Conservation (phyloP, 2,329 filamentous ascomycete species). For the Fusarium kyushuense region DNA sequence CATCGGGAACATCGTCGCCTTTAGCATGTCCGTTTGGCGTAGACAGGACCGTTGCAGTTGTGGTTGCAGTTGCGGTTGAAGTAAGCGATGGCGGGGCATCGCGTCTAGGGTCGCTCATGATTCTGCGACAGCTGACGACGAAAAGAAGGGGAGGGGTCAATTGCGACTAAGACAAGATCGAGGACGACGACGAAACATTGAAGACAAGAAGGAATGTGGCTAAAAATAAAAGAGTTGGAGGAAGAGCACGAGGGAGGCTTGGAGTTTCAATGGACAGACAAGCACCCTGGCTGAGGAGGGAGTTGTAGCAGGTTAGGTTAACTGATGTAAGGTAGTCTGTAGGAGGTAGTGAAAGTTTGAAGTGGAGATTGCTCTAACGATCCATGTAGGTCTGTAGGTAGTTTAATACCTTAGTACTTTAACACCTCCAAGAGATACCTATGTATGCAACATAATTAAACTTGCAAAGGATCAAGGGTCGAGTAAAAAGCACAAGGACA, state of each 20-base stretch:
- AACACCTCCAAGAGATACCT: neutral
- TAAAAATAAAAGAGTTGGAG: slow-evolving; percentile 6
- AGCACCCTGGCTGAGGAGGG: slow-evolving; percentile 24
- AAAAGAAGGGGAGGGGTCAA: slow-evolving; percentile 33
- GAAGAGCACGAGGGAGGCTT: slow-evolving; percentile 21
- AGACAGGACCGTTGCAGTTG: slow-evolving; percentile 21
- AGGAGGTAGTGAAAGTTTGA: slow-evolving; percentile 23
- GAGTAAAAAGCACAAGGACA: neutral
- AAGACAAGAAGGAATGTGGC: slow-evolving; percentile 4
- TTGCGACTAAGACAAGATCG: slow-evolving; percentile 36
- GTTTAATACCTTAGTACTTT: neutral
- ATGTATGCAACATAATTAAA: slow-evolving; percentile 9
- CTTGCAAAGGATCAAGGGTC: slow-evolving; percentile 15
- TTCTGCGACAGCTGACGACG: slow-evolving; percentile 19
- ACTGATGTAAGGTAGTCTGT: slow-evolving; percentile 3
- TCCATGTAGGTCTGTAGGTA: too few species aligned
- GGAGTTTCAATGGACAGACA: slow-evolving; percentile 14
- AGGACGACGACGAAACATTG: slow-evolving; percentile 35
- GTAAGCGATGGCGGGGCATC: slow-evolving; percentile 50
- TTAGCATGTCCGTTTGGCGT: slow-evolving; percentile 32
- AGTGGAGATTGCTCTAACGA: slow-evolving; percentile 28
- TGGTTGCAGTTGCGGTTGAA: slow-evolving; percentile 20
- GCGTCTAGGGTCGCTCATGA: slow-evolving; percentile 52
- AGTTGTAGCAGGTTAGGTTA: slow-evolving; percentile 27
- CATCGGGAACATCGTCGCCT: slow-evolving; percentile 63